phyloP scores from a whole-genome alignment of 2,329 filamentous ascomycete species.

The Leptodontidium sp. region DNA sequence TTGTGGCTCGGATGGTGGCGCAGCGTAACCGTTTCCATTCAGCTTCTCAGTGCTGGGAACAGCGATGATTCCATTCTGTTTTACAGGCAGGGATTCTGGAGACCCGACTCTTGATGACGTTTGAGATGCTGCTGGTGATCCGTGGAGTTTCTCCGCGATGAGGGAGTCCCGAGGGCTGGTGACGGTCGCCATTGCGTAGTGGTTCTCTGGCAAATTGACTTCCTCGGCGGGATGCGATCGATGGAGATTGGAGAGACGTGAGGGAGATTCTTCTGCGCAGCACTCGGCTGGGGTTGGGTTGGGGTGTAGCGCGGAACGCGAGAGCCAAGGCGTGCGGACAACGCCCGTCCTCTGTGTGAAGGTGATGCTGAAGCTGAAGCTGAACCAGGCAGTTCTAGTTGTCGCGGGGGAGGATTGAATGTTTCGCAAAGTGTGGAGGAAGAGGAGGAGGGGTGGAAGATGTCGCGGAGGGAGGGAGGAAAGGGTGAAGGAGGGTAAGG shows the following conservation, averaged over 20 bases:
- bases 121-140: conserved; percentile 41
- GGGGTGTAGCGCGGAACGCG: conserved; percentile 10
- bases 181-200: conserved; percentile 41
- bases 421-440: neutral
- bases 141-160: conserved; percentile 35
- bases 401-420: neutral
- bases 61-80: conserved; percentile 37
- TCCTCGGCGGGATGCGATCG: conserved; percentile 10
- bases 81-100: conserved; percentile 38
- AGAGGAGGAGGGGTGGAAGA: neutral
- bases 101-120: conserved; percentile 41
- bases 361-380: neutral
- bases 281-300: conserved; percentile 11
- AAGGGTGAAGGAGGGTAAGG: neutral
- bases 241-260: neutral
- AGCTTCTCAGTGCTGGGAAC: conserved; percentile 43
- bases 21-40: conserved; percentile 42
- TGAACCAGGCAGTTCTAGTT: neutral
- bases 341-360: conserved; percentile 9
- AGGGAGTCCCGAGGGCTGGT: conserved; percentile 37
- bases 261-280: conserved; percentile 10
- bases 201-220: conserved; percentile 6
- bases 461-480: neutral
- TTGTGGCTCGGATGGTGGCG: conserved; percentile 44
- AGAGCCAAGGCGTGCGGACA: conserved; percentile 15